Base-by-base conservation (phyloP, 768 basidiomycete species). In the Panaeolus cyanescens region DNA sequence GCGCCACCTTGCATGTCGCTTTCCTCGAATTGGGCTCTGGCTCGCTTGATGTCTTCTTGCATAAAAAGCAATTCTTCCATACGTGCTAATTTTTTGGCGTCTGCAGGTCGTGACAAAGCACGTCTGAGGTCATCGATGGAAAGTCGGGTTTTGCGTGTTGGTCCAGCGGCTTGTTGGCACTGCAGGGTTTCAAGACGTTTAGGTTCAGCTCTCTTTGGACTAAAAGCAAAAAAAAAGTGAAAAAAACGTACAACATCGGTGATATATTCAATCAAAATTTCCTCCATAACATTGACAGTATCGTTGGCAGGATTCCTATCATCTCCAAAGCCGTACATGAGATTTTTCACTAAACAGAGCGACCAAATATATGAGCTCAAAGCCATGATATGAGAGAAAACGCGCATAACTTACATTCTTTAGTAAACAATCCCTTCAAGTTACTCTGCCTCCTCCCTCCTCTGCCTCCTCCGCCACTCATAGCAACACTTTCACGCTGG, bases 271-370 rank as follows among this genome's bases (percentile, higher is more conserved):
- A 95, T 85, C 55, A 96, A 77, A 57, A 96, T 94, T 70, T 96
- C 94, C 71, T 96, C 94, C 92, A 96, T 92, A 36, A 96, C 91
- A 64, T 86, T 89, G 28, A 95, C 91, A 0, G 92, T 91, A 67
- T 97, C 95, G 36, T 85, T 90, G 2, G 93, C 89, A 0, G 94
- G 92, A 65, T 93, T 91, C 15, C 90, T 82, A 70, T 94, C 93
- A 71, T 97, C 95, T 10, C 95, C 95, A 74, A 96, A 97, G 30
- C 92, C 94, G 69, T 94, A 96, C 93, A 95, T 94, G 55, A 95
- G 77, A 62, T 83, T 91, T 66, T 89, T 87, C 61, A 95, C 93
- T 55, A 56, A 61, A 57, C n/a, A n/a, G n/a, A n/a, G n/a, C n/a
- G n/a, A n/a, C n/a, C n/a, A n/a, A n/a, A n/a, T n/a, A 59, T 58